Evolutionary conservation across 1,284 basidiomycete genomes (phyloP).

Genomic region (Chiua sp.): DNA sequence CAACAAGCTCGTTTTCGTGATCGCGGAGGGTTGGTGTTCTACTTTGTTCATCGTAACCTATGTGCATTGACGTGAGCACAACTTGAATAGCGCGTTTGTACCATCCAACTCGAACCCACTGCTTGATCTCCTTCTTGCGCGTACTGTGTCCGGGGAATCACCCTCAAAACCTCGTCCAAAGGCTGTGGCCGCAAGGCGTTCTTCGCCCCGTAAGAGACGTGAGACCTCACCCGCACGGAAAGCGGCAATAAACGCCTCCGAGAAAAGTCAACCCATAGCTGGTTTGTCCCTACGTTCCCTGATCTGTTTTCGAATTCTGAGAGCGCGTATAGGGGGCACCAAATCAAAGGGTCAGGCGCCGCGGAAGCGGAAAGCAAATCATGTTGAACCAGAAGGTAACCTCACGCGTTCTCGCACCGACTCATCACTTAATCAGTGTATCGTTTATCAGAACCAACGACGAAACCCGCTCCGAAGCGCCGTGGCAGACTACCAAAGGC

Average conservation of each 20-base stretch:
- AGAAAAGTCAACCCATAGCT: constrained; percentile 3
- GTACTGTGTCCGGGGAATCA: constrained; percentile 48
- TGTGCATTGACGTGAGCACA: constrained; percentile 2
- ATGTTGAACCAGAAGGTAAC: constrained; percentile 12
- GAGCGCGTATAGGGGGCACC: constrained; percentile 14
- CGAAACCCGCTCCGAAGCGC: constrained; percentile 22
- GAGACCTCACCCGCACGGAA: constrained; percentile 3
- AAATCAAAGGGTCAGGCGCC: constrained; percentile 13
- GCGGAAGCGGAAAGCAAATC: constrained; percentile 23
- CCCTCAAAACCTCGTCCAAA: constrained; percentile 35
- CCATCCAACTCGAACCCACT: constrained; percentile 45
- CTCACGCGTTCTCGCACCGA: not conserved
- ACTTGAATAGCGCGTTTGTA: constrained; percentile 41
- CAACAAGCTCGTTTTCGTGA: constrained; percentile 65
- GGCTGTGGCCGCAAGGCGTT: constrained; percentile 1
- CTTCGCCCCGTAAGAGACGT: constrained; percentile 16
- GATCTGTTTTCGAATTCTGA: not conserved
- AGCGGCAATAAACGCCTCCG: not conserved
- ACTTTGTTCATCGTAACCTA: not conserved
- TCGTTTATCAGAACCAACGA: not conserved
- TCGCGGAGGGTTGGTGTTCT: constrained; percentile 60
- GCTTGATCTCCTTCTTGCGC: constrained; percentile 45
- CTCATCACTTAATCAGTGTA: not conserved
- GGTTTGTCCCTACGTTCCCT: constrained; percentile 15
- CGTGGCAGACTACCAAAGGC: constrained; percentile 15